Percentiles rank a stretch among this genome's conserved stretches.
Evolutionary conservation across 176 grass and related monocot genomes (phyloP).

Genomic region (Triticum timopheevii): DNA sequence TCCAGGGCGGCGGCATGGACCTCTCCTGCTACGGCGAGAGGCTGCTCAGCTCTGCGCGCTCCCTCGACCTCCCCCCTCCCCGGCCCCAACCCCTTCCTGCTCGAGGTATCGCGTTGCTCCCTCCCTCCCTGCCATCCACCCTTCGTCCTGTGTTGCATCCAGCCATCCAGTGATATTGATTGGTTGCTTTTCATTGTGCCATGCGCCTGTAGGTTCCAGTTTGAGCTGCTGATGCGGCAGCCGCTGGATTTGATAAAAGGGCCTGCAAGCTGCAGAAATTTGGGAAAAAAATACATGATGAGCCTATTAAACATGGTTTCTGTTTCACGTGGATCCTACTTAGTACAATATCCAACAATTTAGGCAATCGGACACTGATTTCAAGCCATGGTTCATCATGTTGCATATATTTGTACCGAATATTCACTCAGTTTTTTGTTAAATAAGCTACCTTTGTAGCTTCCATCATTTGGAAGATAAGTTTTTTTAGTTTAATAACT

Average conservation of each 20-base stretch:
- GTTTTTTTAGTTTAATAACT: background rate
- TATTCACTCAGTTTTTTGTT: background rate
- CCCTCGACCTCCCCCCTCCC: too few relatives aligned
- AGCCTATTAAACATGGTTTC: background rate
- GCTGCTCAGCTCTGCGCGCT: too few relatives aligned
- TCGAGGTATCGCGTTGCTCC: too few relatives aligned
- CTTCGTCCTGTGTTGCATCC: too few relatives aligned
- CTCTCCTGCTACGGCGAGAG: too few relatives aligned
- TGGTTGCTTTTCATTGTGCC: too few relatives aligned
- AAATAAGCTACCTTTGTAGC: background rate
- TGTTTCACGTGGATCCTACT: background rate
- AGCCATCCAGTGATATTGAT: too few relatives aligned
- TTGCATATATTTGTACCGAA: background rate
- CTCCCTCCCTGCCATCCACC: too few relatives aligned
- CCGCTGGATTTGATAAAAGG: background rate
- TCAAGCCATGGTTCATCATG: background rate
- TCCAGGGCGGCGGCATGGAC: too few relatives aligned
- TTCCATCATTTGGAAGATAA: constrained; percentile 13
- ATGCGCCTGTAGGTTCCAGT: too few relatives aligned
- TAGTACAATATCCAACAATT: background rate
- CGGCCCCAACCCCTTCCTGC: too few relatives aligned
- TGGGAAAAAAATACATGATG: background rate
- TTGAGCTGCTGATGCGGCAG: too few relatives aligned
- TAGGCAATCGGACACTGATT: background rate
- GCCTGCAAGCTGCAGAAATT: background rate